Evolutionary conservation across 257 asterid species (phyloP).

Genomic region (Knoxia roxburghii): DNA sequence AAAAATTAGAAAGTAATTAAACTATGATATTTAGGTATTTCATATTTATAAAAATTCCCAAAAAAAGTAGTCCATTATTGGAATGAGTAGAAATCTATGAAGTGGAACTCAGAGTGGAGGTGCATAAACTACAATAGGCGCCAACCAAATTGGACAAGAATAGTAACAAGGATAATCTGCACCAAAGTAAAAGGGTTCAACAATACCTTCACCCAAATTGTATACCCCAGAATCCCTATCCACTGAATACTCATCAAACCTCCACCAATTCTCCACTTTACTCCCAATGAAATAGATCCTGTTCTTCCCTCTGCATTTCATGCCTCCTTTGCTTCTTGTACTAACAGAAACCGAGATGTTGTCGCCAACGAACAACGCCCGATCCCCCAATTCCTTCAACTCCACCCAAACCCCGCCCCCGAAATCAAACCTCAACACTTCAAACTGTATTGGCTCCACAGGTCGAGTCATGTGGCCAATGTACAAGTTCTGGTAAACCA

Average conservation of each 20-base stretch:
- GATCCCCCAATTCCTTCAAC: constrained; percentile 30
- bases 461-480: neutral
- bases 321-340: constrained; percentile 5
- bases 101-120: too few species aligned
- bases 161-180: constrained; percentile 16
- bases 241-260: constrained; percentile 7
- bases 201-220: constrained; percentile 8
- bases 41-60: too few species aligned
- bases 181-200: constrained; percentile 11
- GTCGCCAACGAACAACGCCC: constrained; percentile 28
- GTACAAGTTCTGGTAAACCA: constrained; percentile 3
- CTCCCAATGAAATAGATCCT: constrained; percentile 27
- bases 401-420: constrained; percentile 21
- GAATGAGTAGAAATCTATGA: too few species aligned
- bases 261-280: constrained; percentile 15
- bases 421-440: constrained; percentile 25
- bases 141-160: constrained; percentile 20
- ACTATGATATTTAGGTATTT: too few species aligned
- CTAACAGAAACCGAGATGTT: constrained; percentile 15
- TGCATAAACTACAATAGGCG: constrained; percentile 12
- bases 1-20: too few species aligned
- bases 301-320: constrained; percentile 23
- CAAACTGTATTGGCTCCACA: constrained; percentile 11
- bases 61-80: too few species aligned
- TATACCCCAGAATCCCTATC: constrained; percentile 13